Evolutionary conservation across 164 flowering plant genomes (phyloP).

Genomic region (Santalum album): DNA sequence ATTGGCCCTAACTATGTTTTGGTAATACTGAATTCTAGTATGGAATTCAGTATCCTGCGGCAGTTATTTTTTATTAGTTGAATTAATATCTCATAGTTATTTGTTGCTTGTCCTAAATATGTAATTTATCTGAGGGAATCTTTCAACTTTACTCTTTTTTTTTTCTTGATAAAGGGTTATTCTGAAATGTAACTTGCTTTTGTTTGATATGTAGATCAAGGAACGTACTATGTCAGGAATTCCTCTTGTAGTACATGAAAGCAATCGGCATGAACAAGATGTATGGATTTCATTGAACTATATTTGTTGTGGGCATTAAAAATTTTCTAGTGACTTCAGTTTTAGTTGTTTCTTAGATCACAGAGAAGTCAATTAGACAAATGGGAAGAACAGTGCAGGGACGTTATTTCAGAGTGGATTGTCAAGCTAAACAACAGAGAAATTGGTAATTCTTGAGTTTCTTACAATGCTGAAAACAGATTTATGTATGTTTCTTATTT

Average conservation of each 20-base stretch:
- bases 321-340: conserved; percentile 5
- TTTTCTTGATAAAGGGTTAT: no score
- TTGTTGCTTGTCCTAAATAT: no score
- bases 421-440: conserved; percentile 52
- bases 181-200: not conserved
- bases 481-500: no score
- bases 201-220: conserved; percentile 42
- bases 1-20: no score
- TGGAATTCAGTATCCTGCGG: no score
- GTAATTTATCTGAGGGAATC: no score
- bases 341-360: conserved; percentile 38
- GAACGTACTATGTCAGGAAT: conserved; percentile 43
- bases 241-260: conserved; percentile 57
- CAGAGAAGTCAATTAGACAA: conserved; percentile 59
- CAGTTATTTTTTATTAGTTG: no score
- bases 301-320: not conserved
- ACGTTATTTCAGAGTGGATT: conserved; percentile 64
- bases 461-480: no score
- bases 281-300: conserved; percentile 29
- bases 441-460: conserved; percentile 38
- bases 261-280: conserved; percentile 68
- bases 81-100: no score
- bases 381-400: conserved; percentile 62
- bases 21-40: no score
- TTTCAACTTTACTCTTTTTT: no score